phyloP scores from a whole-genome alignment of 805 yeast genomes.

The Candida sithepensis region DNA sequence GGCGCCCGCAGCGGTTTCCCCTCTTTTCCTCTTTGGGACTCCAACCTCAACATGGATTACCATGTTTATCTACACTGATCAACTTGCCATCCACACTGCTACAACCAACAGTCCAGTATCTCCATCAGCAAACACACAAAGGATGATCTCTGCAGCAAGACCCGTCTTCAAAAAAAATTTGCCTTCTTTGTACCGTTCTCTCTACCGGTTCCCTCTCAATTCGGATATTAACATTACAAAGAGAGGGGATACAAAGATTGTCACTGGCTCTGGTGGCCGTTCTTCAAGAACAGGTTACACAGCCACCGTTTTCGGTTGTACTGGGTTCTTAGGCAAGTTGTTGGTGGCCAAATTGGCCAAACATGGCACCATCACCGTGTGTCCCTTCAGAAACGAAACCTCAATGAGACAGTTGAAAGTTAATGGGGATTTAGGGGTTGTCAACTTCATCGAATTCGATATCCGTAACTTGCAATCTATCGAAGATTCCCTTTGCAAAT shows the following conservation, averaged over 20 bases:
- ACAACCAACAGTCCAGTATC: too few species aligned
- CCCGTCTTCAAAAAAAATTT: neutral
- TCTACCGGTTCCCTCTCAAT: constrained; percentile 35
- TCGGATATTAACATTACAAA: constrained; percentile 70
- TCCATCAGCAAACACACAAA: neutral
- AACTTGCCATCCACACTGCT: neutral
- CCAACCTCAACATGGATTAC: neutral
- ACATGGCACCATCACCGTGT: constrained; percentile 74
- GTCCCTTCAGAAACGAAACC: constrained; percentile 80
- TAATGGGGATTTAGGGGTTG: constrained; percentile 84
- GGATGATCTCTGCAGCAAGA: neutral
- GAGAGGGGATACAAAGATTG: constrained; percentile 66
- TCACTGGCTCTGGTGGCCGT: constrained; percentile 77
- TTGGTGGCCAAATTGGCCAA: constrained; percentile 69
- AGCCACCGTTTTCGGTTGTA: constrained; percentile 83
- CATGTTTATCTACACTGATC: neutral
- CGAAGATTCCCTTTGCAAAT: constrained; percentile 71
- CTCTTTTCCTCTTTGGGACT: neutral
- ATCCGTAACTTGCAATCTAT: constrained; percentile 72
- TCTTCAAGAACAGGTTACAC: constrained; percentile 86
- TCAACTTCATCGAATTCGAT: constrained; percentile 79
- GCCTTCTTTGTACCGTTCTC: constrained; percentile 2
- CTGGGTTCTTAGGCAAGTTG: constrained; percentile 76
- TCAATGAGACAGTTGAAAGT: constrained; percentile 75
- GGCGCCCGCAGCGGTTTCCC: neutral